Base-by-base conservation (phyloP, 2,329 filamentous ascomycete genomes). In the Penicillium sp. region DNA sequence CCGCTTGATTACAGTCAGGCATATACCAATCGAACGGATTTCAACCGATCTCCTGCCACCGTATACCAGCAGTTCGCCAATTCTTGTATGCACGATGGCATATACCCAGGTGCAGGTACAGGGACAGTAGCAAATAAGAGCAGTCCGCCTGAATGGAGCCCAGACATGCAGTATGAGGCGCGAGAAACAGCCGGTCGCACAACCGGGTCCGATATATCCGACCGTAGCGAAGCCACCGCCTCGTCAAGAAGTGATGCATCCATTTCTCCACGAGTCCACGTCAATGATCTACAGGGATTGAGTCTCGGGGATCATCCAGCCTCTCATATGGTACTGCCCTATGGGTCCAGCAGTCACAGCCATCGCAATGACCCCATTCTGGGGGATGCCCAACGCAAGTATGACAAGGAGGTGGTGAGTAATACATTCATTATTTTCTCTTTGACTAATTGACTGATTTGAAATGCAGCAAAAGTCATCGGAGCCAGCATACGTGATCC, bases 401-500 rank as follows among this genome's bases (percentile, higher is more conserved):
- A 49, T n/a, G 25, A 40, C 12, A 49, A 1, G n/a, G 9, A 30
- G n/a, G n/a, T 40, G 17, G 46, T 40, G 2, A 22, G 36, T 40
- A 28, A 12, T 16, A 31, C 0, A 14, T 2, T 28, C 22, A 6
- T 7, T 14, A 12, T 8, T 2, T 19, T 5, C 17, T 30, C 14
- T 6, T 16, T 22, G 2, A 16, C n/a, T 25, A 3, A 14, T 38
- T 38, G 35, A 25, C 46, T 49, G 3, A 49, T 30, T 30, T 38
- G 12, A 10, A 7, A 30, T 17, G 12, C 8, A 40, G 26, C 46
- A 22, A 48, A 38, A 40, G 9, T 31, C 53, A 28, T 35, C 33
- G 16, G 50, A 52, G 6, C 37, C 43, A 11, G 50, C 42, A 37
- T 57, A 45, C 30, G 42, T 42, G 22, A 50, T 53, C 19, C 35